Conservation (phyloP, 2,329 filamentous ascomycete genomes). For the Mycosphaerella sp. region DNA sequence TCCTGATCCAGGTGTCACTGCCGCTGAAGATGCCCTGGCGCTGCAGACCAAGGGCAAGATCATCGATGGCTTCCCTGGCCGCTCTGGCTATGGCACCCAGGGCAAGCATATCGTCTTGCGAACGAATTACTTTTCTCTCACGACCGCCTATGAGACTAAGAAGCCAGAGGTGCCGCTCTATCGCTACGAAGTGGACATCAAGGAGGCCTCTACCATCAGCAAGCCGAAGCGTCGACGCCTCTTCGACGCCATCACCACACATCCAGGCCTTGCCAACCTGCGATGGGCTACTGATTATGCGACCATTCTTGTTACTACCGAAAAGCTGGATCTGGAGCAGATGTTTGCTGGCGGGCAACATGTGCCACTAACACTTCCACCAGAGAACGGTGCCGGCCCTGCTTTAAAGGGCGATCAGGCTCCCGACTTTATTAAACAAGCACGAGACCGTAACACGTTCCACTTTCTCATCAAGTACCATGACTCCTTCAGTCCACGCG, state of each 20-base stretch:
- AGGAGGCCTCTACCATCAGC: slow-evolving; percentile 27
- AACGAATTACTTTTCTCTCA: slow-evolving; percentile 41
- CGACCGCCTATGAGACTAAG: slow-evolving; percentile 32
- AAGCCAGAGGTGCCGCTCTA: slow-evolving; percentile 30
- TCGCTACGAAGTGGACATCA: slow-evolving; percentile 38
- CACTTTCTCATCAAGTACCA: slow-evolving; percentile 34
- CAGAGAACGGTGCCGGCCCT: slow-evolving; percentile 9
- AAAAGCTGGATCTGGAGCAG: slow-evolving; percentile 24
- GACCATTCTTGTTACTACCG: slow-evolving; percentile 33
- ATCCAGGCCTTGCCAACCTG: slow-evolving; percentile 30
- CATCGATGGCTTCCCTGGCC: slow-evolving; percentile 31
- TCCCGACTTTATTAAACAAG: slow-evolving; percentile 24
- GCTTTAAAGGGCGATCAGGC: slow-evolving; percentile 3
- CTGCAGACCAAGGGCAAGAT: slow-evolving; percentile 24
- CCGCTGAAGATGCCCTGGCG: slow-evolving; percentile 24
- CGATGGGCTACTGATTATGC: slow-evolving; percentile 38
- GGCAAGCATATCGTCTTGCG: slow-evolving; percentile 38
- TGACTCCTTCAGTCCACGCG: slow-evolving; percentile 33
- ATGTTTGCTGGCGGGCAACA: slow-evolving; percentile 4
- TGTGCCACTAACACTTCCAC: slow-evolving; percentile 30
- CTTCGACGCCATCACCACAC: slow-evolving; percentile 42
- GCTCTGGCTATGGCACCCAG: slow-evolving; percentile 36
- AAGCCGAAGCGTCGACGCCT: slow-evolving; percentile 45
- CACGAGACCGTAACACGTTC: slow-evolving; percentile 32
- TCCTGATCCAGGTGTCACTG: slow-evolving; percentile 25